These are phyloP conservation scores for Volvox africanus DNA, from an alignment of 139 green algal genomes.

Conservation along the genomic window DNA sequence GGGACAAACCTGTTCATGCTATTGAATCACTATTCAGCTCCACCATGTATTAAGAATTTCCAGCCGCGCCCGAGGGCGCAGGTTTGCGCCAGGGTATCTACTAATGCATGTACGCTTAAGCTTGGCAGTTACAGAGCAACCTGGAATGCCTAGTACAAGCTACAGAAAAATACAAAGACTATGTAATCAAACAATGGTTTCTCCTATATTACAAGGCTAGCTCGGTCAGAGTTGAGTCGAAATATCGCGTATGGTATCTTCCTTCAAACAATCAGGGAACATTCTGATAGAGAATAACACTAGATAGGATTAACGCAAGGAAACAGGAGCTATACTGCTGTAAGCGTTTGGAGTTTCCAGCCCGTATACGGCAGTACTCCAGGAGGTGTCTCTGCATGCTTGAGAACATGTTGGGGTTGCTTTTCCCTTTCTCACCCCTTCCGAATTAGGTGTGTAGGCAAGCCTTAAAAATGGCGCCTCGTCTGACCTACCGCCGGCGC, in stretches of 20 bases:
- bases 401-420: too few species aligned
- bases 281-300: background rate
- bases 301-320: too few species aligned
- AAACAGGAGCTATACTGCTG: background rate
- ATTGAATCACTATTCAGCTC: background rate
- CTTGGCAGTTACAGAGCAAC: conserved; percentile 1
- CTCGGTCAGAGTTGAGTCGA: background rate
- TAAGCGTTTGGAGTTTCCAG: background rate
- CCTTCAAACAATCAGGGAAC: background rate
- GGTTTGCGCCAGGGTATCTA: conserved; percentile 20
- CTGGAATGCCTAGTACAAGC: background rate
- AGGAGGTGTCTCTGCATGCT: background rate
- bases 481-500: conserved; percentile 81
- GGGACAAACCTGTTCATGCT: conserved; percentile 40
- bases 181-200: background rate
- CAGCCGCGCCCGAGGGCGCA: conserved; percentile 25
- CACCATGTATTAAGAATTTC: background rate
- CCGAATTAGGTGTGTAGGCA: conserved; percentile 29
- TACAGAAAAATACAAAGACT: background rate
- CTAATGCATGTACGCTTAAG: conserved; percentile 37
- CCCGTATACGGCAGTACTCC: background rate
- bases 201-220: background rate
- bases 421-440: background rate
- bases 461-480: conserved; percentile 85
- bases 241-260: background rate